A percentile compares a stretch with the other conserved stretches of the same genome.
phyloP scores from a whole-genome alignment of 75 land plant species.

The Gnetum montanum region DNA sequence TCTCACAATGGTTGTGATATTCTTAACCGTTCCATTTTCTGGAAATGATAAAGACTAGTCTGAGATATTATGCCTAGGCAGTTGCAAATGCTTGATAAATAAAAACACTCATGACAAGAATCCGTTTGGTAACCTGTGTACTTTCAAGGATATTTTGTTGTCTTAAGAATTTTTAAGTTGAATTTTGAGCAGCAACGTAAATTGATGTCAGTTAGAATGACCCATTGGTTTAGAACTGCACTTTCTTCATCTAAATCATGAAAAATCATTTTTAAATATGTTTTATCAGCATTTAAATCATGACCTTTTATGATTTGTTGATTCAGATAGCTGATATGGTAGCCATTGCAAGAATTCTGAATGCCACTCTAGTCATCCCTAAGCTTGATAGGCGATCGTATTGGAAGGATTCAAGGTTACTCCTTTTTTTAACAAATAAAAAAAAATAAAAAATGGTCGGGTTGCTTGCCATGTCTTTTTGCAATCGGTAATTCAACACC shows the following conservation, averaged over 20 bases:
- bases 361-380: slow-evolving; percentile 96
- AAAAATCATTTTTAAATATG: not conserved
- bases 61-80: too few species aligned
- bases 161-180: not conserved
- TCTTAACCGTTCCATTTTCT: too few species aligned
- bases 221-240: not conserved
- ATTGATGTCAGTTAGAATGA: not conserved
- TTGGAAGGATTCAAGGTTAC: slow-evolving; percentile 94
- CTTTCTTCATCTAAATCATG: not conserved
- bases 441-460: not conserved
- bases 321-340: slow-evolving; percentile 97
- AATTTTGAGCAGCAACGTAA: not conserved
- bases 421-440: slow-evolving; percentile 1
- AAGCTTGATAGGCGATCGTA: slow-evolving; percentile 89
- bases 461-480: too few species aligned
- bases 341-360: slow-evolving; percentile 84
- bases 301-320: too few species aligned
- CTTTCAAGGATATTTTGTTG: not conserved
- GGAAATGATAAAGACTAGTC: too few species aligned
- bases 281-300: not conserved
- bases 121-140: not conserved
- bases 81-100: too few species aligned
- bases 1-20: too few species aligned
- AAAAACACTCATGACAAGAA: not conserved
- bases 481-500: not conserved